Evolutionary conservation across 345 rosid species (phyloP), one percentile per base, ranked within the genome.

Genomic region (Isatis tinctoria): DNA sequence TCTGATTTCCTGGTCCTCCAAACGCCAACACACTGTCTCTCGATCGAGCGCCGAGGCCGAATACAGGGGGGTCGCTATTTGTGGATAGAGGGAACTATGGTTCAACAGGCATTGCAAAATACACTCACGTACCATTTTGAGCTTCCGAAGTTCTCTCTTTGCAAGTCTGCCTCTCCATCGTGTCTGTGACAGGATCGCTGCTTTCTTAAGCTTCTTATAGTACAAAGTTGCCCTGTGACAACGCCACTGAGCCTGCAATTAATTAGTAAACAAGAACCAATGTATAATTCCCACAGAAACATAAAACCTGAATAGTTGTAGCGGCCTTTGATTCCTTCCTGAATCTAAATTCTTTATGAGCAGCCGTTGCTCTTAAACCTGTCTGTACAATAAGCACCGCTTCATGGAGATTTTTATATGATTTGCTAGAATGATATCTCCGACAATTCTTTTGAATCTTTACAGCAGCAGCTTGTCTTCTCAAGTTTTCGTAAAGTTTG

Each of bases 81-180:
- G n/a, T n/a, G n/a, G n/a, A n/a, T n/a, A n/a, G n/a, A n/a, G n/a
- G n/a, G n/a, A n/a, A n/a, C n/a, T n/a, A n/a, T n/a, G n/a, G n/a
- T n/a, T n/a, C n/a, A n/a, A n/a, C n/a, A n/a, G 47, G 8, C 47
- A 41, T 41, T 8, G 14, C 1, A 11, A 39, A 39, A n/a, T 39
- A 37, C 41, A 10, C 16, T 13, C 5, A 39, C 16, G 11, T 70
- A 90, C 97, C 97, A 88, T 83, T 87, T 90, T 88, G 60, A 88
- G 94, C 82, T 84, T 83, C 72, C 90, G 70, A 49, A 90, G 97
- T 73, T 84, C 94, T 72, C 65, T 85, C 75, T 75, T 78, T 10
- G 86, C 97, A 77, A 82, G 69, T 80, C 73, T 90, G 43, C 94
- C 89, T 65, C 97, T 88, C 97, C 97, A 90, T 69, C 90, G 76